These are phyloP conservation scores for Erodium texanum DNA, from an alignment of 441 rosid species.

Conservation along the genomic window DNA sequence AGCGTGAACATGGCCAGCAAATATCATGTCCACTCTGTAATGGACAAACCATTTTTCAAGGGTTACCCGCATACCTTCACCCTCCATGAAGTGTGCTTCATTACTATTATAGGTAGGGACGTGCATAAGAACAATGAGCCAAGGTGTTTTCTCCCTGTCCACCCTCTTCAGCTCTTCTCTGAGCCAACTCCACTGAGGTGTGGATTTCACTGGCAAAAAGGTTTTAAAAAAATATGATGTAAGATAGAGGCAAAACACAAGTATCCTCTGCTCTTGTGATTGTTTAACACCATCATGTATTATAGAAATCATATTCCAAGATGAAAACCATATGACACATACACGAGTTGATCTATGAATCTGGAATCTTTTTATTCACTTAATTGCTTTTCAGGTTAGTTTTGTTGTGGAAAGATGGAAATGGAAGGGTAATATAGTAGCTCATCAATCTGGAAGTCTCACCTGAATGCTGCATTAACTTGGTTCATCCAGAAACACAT, in stretches of 20 bases:
- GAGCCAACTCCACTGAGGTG: slow-evolving; percentile 59
- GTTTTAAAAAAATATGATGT: slow-evolving; percentile 13
- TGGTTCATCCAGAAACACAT: neutral
- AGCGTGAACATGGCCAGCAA: slow-evolving; percentile 76
- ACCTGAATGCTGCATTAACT: neutral
- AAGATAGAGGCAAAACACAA: slow-evolving; percentile 11
- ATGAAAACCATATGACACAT: neutral
- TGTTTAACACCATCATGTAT: neutral
- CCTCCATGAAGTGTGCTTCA: slow-evolving; percentile 68
- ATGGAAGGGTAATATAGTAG: neutral
- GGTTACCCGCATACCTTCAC: slow-evolving; percentile 63
- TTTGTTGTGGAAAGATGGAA: neutral
- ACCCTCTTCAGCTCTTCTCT: slow-evolving; percentile 44
- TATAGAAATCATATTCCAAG: neutral
- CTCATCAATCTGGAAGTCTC: neutral
- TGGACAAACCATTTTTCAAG: slow-evolving; percentile 53
- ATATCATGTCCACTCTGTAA: slow-evolving; percentile 50
- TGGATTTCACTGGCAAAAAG: slow-evolving; percentile 49
- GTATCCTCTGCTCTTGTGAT: neutral
- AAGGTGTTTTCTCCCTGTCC: slow-evolving; percentile 62
- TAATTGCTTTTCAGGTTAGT: too few species aligned
- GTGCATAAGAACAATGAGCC: slow-evolving; percentile 76
- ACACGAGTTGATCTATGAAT: neutral
- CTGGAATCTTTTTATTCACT: neutral
- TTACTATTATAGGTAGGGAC: slow-evolving; percentile 52